Percentiles rank a stretch among this genome's conserved stretches.
Evolutionary conservation across 352 stramenopile species (phyloP).

Genomic region (Phytopythium chamaehyphon): DNA sequence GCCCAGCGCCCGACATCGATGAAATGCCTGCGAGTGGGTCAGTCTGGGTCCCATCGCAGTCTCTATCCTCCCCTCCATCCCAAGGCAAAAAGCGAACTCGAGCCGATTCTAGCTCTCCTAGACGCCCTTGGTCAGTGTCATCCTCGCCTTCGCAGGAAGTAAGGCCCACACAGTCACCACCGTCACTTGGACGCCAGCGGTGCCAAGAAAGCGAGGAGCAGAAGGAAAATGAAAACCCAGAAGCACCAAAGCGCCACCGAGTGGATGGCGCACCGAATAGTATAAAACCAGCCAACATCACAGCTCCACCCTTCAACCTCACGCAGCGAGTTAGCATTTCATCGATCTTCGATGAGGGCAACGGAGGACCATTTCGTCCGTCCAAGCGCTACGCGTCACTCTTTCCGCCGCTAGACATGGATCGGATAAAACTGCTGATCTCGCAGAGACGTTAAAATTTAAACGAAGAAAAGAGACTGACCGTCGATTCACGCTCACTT

Average conservation of each 20-base stretch:
- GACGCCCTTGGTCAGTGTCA: too few species aligned
- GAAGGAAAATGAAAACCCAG: too few species aligned
- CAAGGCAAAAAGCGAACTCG: not conserved
- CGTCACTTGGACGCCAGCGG: too few species aligned
- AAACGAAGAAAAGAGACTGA: slow-evolving; percentile 12
- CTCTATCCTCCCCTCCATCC: not conserved
- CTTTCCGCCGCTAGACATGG: slow-evolving; percentile 39
- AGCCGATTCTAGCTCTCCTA: too few species aligned
- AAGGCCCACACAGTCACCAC: too few species aligned
- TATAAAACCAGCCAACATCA: too few species aligned
- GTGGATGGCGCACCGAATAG: too few species aligned
- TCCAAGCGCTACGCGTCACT: slow-evolving; percentile 44
- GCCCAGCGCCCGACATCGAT: not conserved
- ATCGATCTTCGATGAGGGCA: too few species aligned
- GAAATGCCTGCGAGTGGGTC: not conserved
- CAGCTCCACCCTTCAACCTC: too few species aligned
- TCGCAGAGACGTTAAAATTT: slow-evolving; percentile 6
- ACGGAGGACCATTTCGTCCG: slow-evolving; percentile 7
- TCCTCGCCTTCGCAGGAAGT: too few species aligned
- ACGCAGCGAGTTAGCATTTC: not conserved
- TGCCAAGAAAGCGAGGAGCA: too few species aligned
- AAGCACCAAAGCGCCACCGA: too few species aligned
- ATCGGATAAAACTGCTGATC: slow-evolving; percentile 29
- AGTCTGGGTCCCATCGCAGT: not conserved
- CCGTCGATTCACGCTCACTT: not conserved